Percentiles rank a stretch among this genome's conserved stretches.
These are phyloP conservation scores for Pestalotiopsis sp. DNA, from an alignment of 2,329 filamentous ascomycete genomes.

Conservation along the genomic window DNA sequence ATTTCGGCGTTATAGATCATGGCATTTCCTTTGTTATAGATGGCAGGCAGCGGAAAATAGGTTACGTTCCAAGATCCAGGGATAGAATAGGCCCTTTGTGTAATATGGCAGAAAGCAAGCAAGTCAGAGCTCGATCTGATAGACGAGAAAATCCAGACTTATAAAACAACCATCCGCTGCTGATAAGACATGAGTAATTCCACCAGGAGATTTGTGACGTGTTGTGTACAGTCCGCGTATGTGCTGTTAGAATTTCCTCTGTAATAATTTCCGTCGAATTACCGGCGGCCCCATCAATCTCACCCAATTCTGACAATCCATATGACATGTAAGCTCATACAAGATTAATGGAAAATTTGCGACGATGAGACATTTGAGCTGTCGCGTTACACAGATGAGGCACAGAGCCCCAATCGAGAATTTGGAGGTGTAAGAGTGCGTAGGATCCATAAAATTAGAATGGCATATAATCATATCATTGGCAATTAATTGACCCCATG, in stretches of 20 bases:
- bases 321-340: not conserved
- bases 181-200: too few relatives aligned
- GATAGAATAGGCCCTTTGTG: not conserved
- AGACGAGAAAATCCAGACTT: not conserved
- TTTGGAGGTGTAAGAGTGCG: not conserved
- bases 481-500: not conserved
- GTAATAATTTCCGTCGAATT: too few relatives aligned
- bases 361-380: not conserved
- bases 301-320: not conserved
- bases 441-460: constrained; percentile 1
- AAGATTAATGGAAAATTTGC: not conserved
- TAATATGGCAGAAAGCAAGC: not conserved
- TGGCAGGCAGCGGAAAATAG: not conserved
- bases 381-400: not conserved
- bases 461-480: not conserved
- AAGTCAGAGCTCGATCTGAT: not conserved
- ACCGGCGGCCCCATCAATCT: too few relatives aligned
- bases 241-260: too few relatives aligned
- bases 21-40: not conserved
- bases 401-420: not conserved
- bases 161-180: not conserved
- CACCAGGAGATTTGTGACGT: too few relatives aligned
- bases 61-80: not conserved
- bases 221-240: too few relatives aligned
- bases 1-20: not conserved